phyloP scores from a whole-genome alignment of 2,329 filamentous ascomycete genomes.

The Pseudopyrenochaeta lycopersici region DNA sequence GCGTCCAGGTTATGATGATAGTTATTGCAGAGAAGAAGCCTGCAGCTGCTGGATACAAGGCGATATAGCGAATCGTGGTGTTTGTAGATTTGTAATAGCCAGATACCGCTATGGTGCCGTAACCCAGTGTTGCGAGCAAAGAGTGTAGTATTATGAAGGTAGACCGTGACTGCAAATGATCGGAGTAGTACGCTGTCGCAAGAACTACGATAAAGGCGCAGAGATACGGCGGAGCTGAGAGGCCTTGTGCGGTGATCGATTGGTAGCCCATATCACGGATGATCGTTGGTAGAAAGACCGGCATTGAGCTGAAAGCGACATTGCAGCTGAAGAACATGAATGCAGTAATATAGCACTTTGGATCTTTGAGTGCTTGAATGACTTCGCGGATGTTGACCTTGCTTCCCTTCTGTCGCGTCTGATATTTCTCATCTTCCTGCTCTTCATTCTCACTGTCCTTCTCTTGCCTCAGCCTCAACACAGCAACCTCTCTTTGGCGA shows the following conservation, averaged over 20 bases:
- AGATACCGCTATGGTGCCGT: conserved; percentile 68
- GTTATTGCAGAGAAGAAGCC: conserved; percentile 90
- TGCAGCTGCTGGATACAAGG: conserved; percentile 78
- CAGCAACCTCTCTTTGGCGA: conserved; percentile 70
- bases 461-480: conserved; percentile 69
- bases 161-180: conserved; percentile 70
- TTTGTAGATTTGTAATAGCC: conserved; percentile 51
- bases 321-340: conserved; percentile 89
- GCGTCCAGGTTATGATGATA: conserved; percentile 84
- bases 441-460: conserved; percentile 50
- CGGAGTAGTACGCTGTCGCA: conserved; percentile 75
- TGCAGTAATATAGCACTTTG: conserved; percentile 77
- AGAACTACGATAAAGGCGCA: conserved; percentile 77
- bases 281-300: conserved; percentile 86
- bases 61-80: conserved; percentile 69
- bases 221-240: conserved; percentile 84
- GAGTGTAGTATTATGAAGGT: conserved; percentile 75
- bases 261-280: conserved; percentile 79
- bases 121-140: conserved; percentile 69
- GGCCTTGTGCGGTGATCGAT: conserved; percentile 73
- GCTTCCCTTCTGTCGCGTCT: conserved; percentile 19
- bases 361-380: conserved; percentile 68
- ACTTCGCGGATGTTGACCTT: conserved; percentile 66
- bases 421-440: conserved; percentile 20
- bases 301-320: conserved; percentile 86